These are phyloP conservation scores for Pseudogymnoascus sp. DNA, from an alignment of 2,329 filamentous ascomycete genomes.

Conservation along the genomic window DNA sequence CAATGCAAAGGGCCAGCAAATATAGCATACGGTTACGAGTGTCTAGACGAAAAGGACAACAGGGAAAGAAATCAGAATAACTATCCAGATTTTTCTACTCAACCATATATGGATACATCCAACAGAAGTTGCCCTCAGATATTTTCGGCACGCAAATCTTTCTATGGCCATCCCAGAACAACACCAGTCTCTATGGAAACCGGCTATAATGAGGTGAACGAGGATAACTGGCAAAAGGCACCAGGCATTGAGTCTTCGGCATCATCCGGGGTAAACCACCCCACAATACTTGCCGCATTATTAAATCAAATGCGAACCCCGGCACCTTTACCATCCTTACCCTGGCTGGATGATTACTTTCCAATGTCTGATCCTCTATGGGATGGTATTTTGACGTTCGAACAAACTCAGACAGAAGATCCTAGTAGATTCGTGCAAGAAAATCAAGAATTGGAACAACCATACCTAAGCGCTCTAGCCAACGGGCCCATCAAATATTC, in stretches of 20 bases:
- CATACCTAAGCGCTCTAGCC: not conserved
- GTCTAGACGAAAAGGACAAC: not conserved
- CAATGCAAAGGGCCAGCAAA: not conserved
- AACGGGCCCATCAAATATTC: not conserved
- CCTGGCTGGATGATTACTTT: not conserved
- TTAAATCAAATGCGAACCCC: not conserved
- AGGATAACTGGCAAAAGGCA: not conserved
- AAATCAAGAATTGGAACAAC: not conserved
- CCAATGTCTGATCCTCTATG: not conserved
- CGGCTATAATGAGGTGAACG: not conserved
- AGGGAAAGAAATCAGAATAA: not conserved
- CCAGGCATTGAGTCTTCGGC: not conserved
- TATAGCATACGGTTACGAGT: not conserved
- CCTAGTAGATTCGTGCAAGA: not conserved
- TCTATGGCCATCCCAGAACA: not conserved
- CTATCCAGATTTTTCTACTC: not conserved
- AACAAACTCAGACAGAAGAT: not conserved
- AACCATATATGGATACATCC: not conserved
- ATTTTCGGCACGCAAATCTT: not conserved
- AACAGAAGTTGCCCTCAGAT: not conserved
- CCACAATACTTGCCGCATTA: not conserved
- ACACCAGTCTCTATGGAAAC: not conserved
- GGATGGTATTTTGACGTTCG: not conserved
- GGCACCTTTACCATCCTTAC: not conserved
- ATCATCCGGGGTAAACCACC: not conserved